A percentile compares a stretch with the other conserved stretches of the same genome.
Conservation (phyloP, 352 stramenopile genomes). For the Phytophthora podocarpi region DNA sequence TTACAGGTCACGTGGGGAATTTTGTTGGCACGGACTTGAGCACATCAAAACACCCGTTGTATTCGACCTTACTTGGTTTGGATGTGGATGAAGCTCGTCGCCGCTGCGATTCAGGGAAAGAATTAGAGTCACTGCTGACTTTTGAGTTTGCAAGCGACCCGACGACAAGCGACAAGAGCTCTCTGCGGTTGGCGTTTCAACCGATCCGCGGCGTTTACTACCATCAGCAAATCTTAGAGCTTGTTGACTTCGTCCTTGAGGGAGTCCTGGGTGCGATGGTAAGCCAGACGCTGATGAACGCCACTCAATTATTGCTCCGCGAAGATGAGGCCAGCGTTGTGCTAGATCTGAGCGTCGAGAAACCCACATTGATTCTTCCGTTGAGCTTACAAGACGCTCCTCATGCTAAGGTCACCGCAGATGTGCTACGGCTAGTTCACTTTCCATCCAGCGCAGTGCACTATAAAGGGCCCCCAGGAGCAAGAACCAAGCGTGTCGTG, state of each 20-base stretch:
- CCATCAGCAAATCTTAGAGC: slow-evolving; percentile 84
- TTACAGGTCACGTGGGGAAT: slow-evolving; percentile 64
- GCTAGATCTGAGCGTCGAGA: slow-evolving; percentile 56
- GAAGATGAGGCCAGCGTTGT: slow-evolving; percentile 63
- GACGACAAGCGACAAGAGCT: slow-evolving; percentile 41
- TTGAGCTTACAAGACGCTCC: slow-evolving; percentile 55
- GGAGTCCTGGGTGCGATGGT: slow-evolving; percentile 77
- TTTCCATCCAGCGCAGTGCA: slow-evolving; percentile 64
- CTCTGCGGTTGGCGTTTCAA: slow-evolving; percentile 57
- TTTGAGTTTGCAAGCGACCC: slow-evolving; percentile 33
- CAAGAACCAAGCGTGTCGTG: slow-evolving; percentile 39
- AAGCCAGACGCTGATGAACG: slow-evolving; percentile 67
- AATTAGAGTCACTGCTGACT: slow-evolving; percentile 25
- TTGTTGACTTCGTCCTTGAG: slow-evolving; percentile 85
- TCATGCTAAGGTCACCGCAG: slow-evolving; percentile 65
- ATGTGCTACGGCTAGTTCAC: slow-evolving; percentile 61
- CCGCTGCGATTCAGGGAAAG: slow-evolving; percentile 1
- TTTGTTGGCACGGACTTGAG: slow-evolving; percentile 79
- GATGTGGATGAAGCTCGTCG: slow-evolving; percentile 40
- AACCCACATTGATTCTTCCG: slow-evolving; percentile 73
- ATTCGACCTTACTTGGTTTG: slow-evolving; percentile 69
- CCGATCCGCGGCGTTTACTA: slow-evolving; percentile 83
- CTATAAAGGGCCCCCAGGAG: slow-evolving; percentile 39
- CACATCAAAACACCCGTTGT: slow-evolving; percentile 67
- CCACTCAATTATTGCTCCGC: slow-evolving; percentile 73